Conservation (phyloP, 768 basidiomycete genomes). For the Tulasnella sp. region DNA sequence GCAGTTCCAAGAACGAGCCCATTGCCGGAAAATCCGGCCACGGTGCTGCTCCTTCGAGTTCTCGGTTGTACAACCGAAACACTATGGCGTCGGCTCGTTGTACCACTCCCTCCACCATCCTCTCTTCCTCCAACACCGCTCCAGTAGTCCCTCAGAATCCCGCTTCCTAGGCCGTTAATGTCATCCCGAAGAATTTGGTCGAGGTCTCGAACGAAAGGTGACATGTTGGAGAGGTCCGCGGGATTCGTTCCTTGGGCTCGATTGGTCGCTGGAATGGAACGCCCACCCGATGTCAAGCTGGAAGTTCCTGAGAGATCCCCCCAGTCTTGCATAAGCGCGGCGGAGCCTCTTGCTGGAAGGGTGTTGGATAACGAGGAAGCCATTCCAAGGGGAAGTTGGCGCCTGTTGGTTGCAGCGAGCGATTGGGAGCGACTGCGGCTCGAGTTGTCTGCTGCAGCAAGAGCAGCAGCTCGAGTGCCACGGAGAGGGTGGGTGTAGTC, state of each 20-base stretch:
- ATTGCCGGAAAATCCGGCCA: slow-evolving; percentile 48
- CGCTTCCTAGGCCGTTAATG: slow-evolving; percentile 24
- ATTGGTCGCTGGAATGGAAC: slow-evolving; percentile 26
- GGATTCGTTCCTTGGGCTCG: neutral
- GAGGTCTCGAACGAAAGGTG: slow-evolving; percentile 76
- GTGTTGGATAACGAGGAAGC: slow-evolving; percentile 2
- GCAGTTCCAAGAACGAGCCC: slow-evolving; percentile 36
- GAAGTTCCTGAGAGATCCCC: neutral
- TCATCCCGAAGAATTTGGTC: slow-evolving; percentile 58
- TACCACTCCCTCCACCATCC: slow-evolving; percentile 52
- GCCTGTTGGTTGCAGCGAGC: slow-evolving; percentile 47
- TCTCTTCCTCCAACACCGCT: slow-evolving; percentile 8
- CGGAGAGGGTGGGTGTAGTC: neutral
- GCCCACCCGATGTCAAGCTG: neutral
- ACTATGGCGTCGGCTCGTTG: slow-evolving; percentile 71
- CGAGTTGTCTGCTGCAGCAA: slow-evolving; percentile 33
- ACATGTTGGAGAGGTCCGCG: slow-evolving; percentile 63
- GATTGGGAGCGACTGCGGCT: slow-evolving; percentile 69
- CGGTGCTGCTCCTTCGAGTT: slow-evolving; percentile 28
- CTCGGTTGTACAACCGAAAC: slow-evolving; percentile 74
- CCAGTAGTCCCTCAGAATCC: slow-evolving; percentile 65
- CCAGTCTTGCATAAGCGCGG: slow-evolving; percentile 2
- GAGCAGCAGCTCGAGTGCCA: slow-evolving; percentile 2
- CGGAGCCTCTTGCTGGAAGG: neutral
- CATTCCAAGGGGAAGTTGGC: slow-evolving; percentile 1